Base-by-base conservation (phyloP, 1,139 yeast genomes). In the Pichia sp. region DNA sequence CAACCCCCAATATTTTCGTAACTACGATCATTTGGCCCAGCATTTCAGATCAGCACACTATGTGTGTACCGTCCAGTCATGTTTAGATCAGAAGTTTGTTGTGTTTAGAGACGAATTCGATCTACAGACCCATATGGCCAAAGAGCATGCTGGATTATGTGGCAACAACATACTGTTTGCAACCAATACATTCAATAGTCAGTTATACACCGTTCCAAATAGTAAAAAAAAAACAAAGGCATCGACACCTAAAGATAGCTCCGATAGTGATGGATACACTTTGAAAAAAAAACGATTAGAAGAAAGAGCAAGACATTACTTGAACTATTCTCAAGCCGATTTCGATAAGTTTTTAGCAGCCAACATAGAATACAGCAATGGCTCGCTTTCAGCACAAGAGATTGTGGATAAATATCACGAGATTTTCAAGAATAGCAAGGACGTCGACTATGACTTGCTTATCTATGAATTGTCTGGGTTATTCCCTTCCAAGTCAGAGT, bases 91-190 rank as follows among this genome's bases (percentile, higher is more conserved):
- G 66, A 85, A 88, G 66, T 91, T 93, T 70, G 95, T 95, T 36
- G 99, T 93, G 1, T 93, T 93, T 65, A 78, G 85, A 30, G 93
- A 90, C 58, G 95, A 88, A 54, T 71, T 90, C 56, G 98, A 90
- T 62, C 73, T 93, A 49, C 85, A 88, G 48, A 95, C 95, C 1
- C 99, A 93, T 67, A 85, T 89, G 84, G 71, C 89, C 49, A 81
- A 82, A 58, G 93, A 86, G 58, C 99, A 93, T 68, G 85, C 91
- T 4, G 79, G 80, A 3, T 60, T 74, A 59, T 60, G 67, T 49
- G 76, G 80, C n/a, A 75, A 74, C 48, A 73, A 71, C 41, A 72
- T 70, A 31, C 62, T 74, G 28, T 62, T 73, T 45, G 62, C 74
- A 23, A 71, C 76, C 0, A 67, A 45, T 55, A 42, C 53, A 46